Base-by-base conservation (phyloP, 2,329 filamentous ascomycete genomes). In the Coniella vitis region DNA sequence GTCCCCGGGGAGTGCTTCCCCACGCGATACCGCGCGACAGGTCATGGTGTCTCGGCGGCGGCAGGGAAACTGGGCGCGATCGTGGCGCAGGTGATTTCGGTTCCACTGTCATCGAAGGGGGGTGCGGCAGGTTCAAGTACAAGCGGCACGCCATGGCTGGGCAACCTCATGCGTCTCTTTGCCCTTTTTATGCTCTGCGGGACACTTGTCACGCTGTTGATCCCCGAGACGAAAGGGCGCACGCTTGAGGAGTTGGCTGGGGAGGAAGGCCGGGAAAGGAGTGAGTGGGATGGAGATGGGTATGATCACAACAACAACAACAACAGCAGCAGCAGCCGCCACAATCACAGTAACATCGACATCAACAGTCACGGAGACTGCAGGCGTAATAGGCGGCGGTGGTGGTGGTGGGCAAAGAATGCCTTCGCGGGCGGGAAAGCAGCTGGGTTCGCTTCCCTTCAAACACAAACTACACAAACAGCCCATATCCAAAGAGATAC, bases 141-240 rank as follows among this genome's bases (percentile, higher is more conserved):
- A 16, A 16, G 13, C 1, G 78, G 75, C 55, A 69, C 70, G 1
- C 73, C 75, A 0, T 86, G 83, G 76, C 73, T 90, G 47, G 76
- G 86, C 63, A 81, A 84, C 49, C 76, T 90, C 34, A 82, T 91
- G 70, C 75, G 88, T 62, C 84, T 90, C 34, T 90, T 87, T 64
- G 84, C 85, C 0, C 71, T 88, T 9, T 90, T 91, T 71, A 90
- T 90, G 87, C 72, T 90, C 5, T 75, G 77, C 45, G 87, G 87
- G 32, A 76, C 79, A 40, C 65, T 87, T 40, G 79, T 80, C 3
- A 82, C 83, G 1, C 69, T 90, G 3, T 67, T 91, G n/a, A 81
- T 90, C 19, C 86, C 86, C 0, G 87, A 90, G 67, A 90, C 84
- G 0, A 89, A 85, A 69, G 76, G 84, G 1, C 74, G 81, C 63